Evolutionary conservation across 2,329 filamentous ascomycete species (phyloP).

Genomic region (Aspergillus latus): DNA sequence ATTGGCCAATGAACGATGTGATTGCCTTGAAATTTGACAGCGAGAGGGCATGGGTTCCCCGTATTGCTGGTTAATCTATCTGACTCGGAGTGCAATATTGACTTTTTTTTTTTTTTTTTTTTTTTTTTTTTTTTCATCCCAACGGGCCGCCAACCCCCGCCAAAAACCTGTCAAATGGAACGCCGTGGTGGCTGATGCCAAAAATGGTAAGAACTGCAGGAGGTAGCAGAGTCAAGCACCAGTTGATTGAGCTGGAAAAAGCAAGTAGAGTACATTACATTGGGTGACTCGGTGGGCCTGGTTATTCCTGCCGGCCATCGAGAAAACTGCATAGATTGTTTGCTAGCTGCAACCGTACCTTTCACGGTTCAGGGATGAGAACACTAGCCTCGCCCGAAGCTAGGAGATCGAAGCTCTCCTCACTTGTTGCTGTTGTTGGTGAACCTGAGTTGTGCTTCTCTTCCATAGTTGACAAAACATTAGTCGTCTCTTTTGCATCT

Average conservation of each 20-base stretch:
- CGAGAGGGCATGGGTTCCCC: not conserved
- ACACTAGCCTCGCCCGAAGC: slow-evolving; percentile 47
- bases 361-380: slow-evolving; percentile 27
- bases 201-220: not conserved
- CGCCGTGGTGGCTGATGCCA: no score
- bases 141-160: not conserved
- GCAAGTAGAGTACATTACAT: slow-evolving; percentile 13
- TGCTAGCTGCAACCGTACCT: slow-evolving; percentile 13
- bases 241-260: slow-evolving; percentile 3
- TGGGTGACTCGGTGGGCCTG: slow-evolving; percentile 1
- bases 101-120: no score
- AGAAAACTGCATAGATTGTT: slow-evolving; percentile 10
- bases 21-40: not conserved
- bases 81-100: slow-evolving; percentile 11
- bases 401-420: slow-evolving; percentile 51
- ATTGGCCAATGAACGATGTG: not conserved
- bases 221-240: slow-evolving; percentile 7
- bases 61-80: not conserved
- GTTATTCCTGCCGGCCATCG: slow-evolving; percentile 10
- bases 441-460: slow-evolving; percentile 32
- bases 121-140: no score
- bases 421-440: slow-evolving; percentile 43
- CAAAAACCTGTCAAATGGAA: not conserved
- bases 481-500: slow-evolving; percentile 4
- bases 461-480: slow-evolving; percentile 12